These are phyloP conservation scores for Hondaea fermentalgiana DNA, from an alignment of 108 stramenopile genomes.

Conservation along the genomic window DNA sequence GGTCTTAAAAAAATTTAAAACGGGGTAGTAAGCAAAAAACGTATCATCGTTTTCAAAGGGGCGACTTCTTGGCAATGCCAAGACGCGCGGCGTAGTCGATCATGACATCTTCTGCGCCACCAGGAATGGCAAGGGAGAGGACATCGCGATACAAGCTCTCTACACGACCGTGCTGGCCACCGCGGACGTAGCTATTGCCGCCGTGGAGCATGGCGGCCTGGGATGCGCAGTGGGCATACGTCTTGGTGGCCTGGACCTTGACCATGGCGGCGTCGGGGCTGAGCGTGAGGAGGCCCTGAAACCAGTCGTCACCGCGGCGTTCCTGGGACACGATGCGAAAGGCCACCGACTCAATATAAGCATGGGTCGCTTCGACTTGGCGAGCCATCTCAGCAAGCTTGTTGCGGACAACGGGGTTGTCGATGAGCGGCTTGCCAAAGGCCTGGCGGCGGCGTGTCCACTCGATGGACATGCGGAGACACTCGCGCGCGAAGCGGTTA, in stretches of 20 bases:
- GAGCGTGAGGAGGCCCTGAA: neutral
- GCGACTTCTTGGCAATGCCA: neutral
- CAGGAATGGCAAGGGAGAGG: neutral
- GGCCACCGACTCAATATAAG: neutral
- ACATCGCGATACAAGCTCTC: neutral
- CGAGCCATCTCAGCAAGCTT: neutral
- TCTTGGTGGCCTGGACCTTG: slow-evolving; percentile 4
- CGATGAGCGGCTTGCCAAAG: slow-evolving; percentile 6
- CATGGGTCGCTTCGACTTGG: neutral
- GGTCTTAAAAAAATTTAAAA: no score
- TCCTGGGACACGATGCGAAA: slow-evolving; percentile 15
- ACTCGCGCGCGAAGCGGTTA: slow-evolving; percentile 10
- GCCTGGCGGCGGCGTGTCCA: neutral
- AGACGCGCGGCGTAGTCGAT: neutral
- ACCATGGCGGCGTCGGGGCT: neutral
- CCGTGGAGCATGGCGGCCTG: slow-evolving; percentile 17
- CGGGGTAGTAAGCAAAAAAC: no score
- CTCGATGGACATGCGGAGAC: neutral
- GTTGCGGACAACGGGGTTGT: neutral
- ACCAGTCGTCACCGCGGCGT: slow-evolving; percentile 10
- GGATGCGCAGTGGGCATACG: neutral
- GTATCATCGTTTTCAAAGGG: neutral
- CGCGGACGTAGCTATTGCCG: neutral
- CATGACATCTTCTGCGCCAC: neutral
- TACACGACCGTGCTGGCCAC: neutral